A percentile compares a stretch with the other conserved stretches of the same genome.
Conservation (phyloP, 352 stramenopile genomes). For the Pythium dissimile region DNA sequence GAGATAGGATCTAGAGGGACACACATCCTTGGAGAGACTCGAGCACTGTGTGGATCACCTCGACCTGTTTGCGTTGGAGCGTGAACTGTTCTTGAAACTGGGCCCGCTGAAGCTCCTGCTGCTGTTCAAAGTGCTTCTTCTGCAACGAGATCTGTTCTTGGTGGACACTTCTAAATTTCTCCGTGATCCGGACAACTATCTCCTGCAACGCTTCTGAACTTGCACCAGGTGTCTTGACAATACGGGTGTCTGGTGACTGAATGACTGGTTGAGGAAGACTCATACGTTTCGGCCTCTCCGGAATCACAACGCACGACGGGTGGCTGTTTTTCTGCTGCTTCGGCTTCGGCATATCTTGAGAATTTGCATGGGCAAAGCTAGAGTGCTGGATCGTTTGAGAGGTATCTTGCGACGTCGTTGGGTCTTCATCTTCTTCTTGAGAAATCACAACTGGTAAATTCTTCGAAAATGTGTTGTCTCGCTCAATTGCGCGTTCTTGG, state of each 20-base stretch:
- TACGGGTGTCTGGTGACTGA: neutral
- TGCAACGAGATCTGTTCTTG: constrained; percentile 8
- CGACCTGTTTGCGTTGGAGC: constrained; percentile 11
- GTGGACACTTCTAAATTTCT: neutral
- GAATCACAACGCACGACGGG: neutral
- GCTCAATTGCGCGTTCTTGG: neutral
- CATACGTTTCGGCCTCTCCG: neutral
- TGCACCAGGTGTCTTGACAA: neutral
- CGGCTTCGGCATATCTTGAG: neutral
- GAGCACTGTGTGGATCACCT: constrained; percentile 2
- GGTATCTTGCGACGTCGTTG: neutral
- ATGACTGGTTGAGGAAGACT: neutral
- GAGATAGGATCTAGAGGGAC: neutral
- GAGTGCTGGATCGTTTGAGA: neutral
- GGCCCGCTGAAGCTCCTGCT: constrained; percentile 6
- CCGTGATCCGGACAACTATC: neutral
- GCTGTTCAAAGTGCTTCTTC: constrained; percentile 14
- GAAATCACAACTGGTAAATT: neutral
- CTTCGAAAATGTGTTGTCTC: neutral
- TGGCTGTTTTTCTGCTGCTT: neutral
- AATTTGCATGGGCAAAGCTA: neutral
- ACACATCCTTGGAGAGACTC: neutral
- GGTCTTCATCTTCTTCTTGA: neutral
- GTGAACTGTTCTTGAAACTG: constrained; percentile 15
- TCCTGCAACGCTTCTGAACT: neutral